Evolutionary conservation across 2,329 filamentous ascomycete genomes (phyloP), one percentile per base, ranked within the genome.

Genomic region (Sporothrix protearum): DNA sequence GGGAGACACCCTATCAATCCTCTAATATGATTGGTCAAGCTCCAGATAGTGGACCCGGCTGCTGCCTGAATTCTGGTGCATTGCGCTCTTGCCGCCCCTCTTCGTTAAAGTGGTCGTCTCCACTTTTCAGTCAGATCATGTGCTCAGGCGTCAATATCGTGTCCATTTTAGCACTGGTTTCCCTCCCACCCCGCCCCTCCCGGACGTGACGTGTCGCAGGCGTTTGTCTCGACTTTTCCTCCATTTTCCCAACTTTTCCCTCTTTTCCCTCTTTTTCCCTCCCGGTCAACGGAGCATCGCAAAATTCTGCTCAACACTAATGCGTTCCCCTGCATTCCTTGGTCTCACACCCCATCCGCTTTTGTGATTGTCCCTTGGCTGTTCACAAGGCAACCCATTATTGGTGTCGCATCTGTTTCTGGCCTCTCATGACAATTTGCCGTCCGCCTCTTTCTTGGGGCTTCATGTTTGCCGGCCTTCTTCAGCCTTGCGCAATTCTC

Each of bases 131-230:
- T 42, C 33, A 61, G 67, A 71, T 77, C 76, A 77, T 75, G 73
- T 77, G 76, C 75, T 68, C 72, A 75, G 75, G 76, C 75, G 76
- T 74, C 74, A 76, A 47, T 74, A 74, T 75, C 76, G 76, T 73
- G 76, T 53, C 49, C 64, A 67, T 51, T 67, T 67, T 67, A 39
- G 64, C 45, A 39, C 64, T 53, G 64, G 64, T 51, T 66, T 49
- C 42, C 45, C 61, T 45, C 61, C 14, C 39, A 64, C 61, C 63
- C 63, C 39, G 42, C 68, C 36, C 49, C 63, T 51, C 30, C 55
- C 28, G 69, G 69, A 64, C 69, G 69, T 70, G 69, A 64, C 45
- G 69, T 64, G 69, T 63, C 69, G 39, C 57, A 51, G 45, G 30
- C 42, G 28, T 64, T 47, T 69, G 55, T 72, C 67, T 36, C 22